Evolutionary conservation across 2,329 filamentous ascomycete genomes (phyloP).

Genomic region (Xylariaceae sp.): DNA sequence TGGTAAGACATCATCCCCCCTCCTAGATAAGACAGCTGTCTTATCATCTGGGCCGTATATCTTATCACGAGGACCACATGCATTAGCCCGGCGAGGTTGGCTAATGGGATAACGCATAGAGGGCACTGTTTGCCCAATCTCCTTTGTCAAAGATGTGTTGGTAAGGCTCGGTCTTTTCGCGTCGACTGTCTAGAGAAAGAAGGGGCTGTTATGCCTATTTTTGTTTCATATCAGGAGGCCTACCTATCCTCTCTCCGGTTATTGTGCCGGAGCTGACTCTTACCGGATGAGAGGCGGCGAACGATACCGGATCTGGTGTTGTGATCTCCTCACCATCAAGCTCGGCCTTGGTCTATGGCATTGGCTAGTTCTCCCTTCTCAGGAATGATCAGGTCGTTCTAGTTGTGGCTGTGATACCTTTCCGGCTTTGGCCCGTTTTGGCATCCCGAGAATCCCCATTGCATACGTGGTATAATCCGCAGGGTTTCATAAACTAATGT

Average conservation of each 20-base stretch:
- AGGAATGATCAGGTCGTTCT: slow-evolving; percentile 6
- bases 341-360: slow-evolving; percentile 13
- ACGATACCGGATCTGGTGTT: slow-evolving; percentile 18
- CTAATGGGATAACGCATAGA: slow-evolving; percentile 49
- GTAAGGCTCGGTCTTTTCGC: slow-evolving; percentile 48
- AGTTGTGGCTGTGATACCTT: slow-evolving; percentile 6
- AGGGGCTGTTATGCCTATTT: slow-evolving; percentile 2
- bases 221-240: background rate
- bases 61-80: slow-evolving; percentile 25
- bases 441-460: too few relatives aligned
- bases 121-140: slow-evolving; percentile 77
- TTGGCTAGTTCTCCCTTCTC: slow-evolving; percentile 10
- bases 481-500: slow-evolving; percentile 6
- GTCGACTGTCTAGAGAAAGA: slow-evolving; percentile 7
- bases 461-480: background rate
- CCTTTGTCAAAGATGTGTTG: slow-evolving; percentile 76
- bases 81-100: slow-evolving; percentile 36
- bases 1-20: slow-evolving; percentile 40
- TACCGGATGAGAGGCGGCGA: slow-evolving; percentile 19
- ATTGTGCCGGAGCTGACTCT: slow-evolving; percentile 19
- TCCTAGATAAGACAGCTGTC: slow-evolving; percentile 17
- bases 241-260: slow-evolving; percentile 3
- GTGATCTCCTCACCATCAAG: slow-evolving; percentile 16
- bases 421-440: too few relatives aligned
- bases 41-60: slow-evolving; percentile 15